Evolutionary conservation across 352 stramenopile genomes (phyloP).

Genomic region (Phytophthora constricta): DNA sequence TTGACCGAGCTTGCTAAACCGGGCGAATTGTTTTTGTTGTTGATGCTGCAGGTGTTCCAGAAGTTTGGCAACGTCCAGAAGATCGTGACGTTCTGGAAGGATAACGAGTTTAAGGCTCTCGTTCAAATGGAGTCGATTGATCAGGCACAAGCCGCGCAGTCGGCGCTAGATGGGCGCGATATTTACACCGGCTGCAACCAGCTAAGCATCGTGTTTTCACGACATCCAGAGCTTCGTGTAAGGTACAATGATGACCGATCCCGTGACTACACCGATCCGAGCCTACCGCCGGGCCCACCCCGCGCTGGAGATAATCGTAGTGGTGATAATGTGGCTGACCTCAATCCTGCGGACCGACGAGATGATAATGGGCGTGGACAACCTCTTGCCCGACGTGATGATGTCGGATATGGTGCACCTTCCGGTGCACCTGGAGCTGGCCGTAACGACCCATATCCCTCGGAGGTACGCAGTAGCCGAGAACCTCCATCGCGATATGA

Average conservation of each 20-base stretch:
- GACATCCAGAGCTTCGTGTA: conserved; percentile 70
- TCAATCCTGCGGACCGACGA: conserved; percentile 22
- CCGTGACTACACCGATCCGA: conserved; percentile 78
- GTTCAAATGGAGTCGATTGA: conserved; percentile 82
- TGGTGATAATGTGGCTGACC: conserved; percentile 10
- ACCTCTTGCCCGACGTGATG: conserved; percentile 25
- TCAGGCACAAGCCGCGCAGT: conserved; percentile 73
- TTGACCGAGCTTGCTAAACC: background rate
- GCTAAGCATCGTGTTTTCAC: conserved; percentile 82
- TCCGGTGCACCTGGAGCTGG: conserved; percentile 14
- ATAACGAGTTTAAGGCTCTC: conserved; percentile 83
- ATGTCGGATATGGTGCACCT: conserved; percentile 23
- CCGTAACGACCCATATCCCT: conserved; percentile 32
- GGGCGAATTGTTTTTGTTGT: conserved; percentile 2
- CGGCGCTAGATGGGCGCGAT: conserved; percentile 76
- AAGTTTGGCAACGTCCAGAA: conserved; percentile 88
- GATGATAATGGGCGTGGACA: conserved; percentile 32
- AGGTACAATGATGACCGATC: conserved; percentile 82
- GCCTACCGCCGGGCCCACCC: conserved; percentile 55
- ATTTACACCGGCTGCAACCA: conserved; percentile 90
- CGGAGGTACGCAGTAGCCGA: conserved; percentile 26
- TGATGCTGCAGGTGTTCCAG: conserved; percentile 60
- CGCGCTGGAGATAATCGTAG: conserved; percentile 23
- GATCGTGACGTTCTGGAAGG: conserved; percentile 85
- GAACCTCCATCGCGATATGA: conserved; percentile 26